Evolutionary conservation across 2,329 filamentous ascomycete genomes (phyloP).

Genomic region (Chrysosporium queenslandicum): DNA sequence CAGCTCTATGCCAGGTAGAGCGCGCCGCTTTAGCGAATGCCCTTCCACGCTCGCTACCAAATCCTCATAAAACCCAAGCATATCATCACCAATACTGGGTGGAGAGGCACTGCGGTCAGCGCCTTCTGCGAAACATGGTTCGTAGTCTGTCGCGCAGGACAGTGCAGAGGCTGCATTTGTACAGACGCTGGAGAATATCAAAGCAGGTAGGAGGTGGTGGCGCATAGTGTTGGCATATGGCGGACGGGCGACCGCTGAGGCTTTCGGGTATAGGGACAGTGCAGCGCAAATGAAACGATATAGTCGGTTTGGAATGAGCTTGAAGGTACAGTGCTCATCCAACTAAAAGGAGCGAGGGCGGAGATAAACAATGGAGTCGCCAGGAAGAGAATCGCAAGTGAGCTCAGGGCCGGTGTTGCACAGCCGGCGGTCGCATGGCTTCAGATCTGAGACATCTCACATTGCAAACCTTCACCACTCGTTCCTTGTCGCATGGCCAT

Average conservation of each 20-base stretch:
- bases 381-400: no score
- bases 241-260: neutral
- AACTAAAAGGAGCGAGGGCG: neutral
- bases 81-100: slow-evolving; percentile 22
- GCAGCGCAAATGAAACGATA: neutral
- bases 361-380: no score
- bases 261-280: neutral
- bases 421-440: neutral
- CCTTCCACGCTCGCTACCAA: slow-evolving; percentile 23
- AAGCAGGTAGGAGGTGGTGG: neutral
- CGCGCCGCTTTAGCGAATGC: slow-evolving; percentile 6
- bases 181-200: neutral
- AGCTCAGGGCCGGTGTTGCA: neutral
- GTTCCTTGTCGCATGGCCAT: neutral
- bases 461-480: neutral
- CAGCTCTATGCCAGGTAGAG: neutral
- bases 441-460: neutral
- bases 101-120: slow-evolving; percentile 22
- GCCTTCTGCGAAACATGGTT: slow-evolving; percentile 26
- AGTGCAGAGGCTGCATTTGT: neutral
- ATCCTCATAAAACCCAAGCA: slow-evolving; percentile 25
- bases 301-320: no score
- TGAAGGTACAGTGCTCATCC: no score
- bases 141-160: slow-evolving; percentile 22
- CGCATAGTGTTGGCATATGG: neutral